These are phyloP conservation scores for Aciculosporium take DNA, from an alignment of 2,329 filamentous ascomycete genomes.

Conservation along the genomic window DNA sequence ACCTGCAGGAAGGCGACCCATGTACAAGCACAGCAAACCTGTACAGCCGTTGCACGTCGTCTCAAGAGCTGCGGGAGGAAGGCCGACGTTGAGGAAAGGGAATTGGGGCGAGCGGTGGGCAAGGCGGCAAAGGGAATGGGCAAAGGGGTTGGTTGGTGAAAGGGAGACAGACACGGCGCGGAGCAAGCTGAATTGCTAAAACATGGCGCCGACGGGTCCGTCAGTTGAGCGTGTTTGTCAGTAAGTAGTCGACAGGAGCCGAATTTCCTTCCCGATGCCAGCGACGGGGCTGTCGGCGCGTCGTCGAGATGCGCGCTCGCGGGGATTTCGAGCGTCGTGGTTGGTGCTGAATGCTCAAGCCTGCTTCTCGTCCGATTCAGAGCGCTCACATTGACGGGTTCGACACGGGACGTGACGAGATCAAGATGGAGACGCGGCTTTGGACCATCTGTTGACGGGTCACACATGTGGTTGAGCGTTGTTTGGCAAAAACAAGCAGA, in stretches of 20 bases:
- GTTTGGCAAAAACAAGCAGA: constrained; percentile 2
- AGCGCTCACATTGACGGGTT: background rate
- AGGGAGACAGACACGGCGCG: no score
- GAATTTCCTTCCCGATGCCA: background rate
- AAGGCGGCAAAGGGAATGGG: no score
- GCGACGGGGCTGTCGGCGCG: background rate
- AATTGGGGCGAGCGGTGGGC: no score
- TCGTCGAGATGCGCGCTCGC: background rate
- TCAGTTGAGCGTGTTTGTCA: background rate
- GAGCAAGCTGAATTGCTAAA: no score
- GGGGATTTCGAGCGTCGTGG: background rate
- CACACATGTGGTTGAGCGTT: no score
- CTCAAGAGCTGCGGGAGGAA: no score
- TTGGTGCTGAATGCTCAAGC: background rate
- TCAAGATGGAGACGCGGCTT: background rate
- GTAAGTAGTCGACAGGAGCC: no score
- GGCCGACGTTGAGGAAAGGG: no score
- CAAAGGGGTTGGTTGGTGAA: no score
- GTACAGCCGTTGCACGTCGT: no score
- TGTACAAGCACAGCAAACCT: no score
- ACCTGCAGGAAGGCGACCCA: background rate
- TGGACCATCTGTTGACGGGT: no score
- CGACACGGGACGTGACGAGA: background rate
- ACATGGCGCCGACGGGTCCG: background rate
- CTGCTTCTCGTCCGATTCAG: background rate